phyloP scores from a whole-genome alignment of 768 basidiomycete species.

The Auricularia sp. region DNA sequence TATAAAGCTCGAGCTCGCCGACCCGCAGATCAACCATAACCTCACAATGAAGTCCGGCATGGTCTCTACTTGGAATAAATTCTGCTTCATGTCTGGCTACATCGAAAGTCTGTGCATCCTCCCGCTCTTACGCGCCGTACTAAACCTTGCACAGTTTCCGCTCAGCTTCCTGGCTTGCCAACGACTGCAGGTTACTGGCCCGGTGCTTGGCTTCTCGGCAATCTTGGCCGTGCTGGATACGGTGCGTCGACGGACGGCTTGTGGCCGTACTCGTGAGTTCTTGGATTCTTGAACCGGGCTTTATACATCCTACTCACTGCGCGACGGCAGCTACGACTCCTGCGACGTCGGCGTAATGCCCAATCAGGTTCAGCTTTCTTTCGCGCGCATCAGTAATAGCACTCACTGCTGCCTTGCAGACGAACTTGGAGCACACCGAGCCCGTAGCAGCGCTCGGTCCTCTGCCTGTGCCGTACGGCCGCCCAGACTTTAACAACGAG shows the following conservation, averaged over 20 bases:
- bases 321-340: slow-evolving; percentile 32
- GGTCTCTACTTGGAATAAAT: slow-evolving; percentile 18
- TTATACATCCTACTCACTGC: slow-evolving; percentile 12
- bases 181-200: slow-evolving; percentile 48
- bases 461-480: slow-evolving; percentile 37
- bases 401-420: slow-evolving; percentile 30
- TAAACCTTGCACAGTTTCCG: slow-evolving; percentile 29
- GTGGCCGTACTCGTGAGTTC: slow-evolving; percentile 31
- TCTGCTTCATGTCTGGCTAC: slow-evolving; percentile 20
- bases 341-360: slow-evolving; percentile 53
- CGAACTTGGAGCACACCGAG: slow-evolving; percentile 37
- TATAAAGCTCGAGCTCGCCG: slow-evolving; percentile 8
- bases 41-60: slow-evolving; percentile 26
- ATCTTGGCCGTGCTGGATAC: slow-evolving; percentile 25
- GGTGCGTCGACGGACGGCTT: slow-evolving; percentile 33
- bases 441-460: slow-evolving; percentile 20
- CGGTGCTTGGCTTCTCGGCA: slow-evolving; percentile 15
- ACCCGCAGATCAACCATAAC: slow-evolving; percentile 10
- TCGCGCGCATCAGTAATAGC: slow-evolving; percentile 23
- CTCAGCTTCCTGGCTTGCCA: slow-evolving; percentile 62
- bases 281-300: not conserved
- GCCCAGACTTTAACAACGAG: slow-evolving; percentile 17
- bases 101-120: slow-evolving; percentile 13
- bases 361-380: slow-evolving; percentile 21
- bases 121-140: slow-evolving; percentile 12